Evolutionary conservation across 495 filamentous ascomycete species (phyloP).

Genomic region (Rhizodiscina lignyota): DNA sequence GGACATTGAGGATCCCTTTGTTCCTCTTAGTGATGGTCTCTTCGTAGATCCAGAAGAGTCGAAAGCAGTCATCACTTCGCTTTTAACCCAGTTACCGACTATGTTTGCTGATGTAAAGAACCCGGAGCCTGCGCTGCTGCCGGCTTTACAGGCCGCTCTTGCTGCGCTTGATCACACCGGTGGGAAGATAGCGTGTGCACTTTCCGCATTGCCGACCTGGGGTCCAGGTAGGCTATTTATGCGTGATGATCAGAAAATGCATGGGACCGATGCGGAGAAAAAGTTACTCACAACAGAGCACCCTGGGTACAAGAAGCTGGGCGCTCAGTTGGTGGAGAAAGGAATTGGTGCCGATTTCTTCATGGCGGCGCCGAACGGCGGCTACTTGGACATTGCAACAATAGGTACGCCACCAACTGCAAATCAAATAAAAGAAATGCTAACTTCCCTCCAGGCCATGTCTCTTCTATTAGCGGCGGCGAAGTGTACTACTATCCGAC

Average conservation of each 20-base stretch:
- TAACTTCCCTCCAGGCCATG: slow-evolving; percentile 35
- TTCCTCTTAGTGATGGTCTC: slow-evolving; percentile 76
- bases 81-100: slow-evolving; percentile 62
- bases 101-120: slow-evolving; percentile 78
- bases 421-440: no score
- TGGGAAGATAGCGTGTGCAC: slow-evolving; percentile 80
- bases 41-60: slow-evolving; percentile 95
- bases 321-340: slow-evolving; percentile 72
- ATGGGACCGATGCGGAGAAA: slow-evolving; percentile 77
- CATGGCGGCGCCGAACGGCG: slow-evolving; percentile 71
- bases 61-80: slow-evolving; percentile 64
- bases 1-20: slow-evolving; percentile 92
- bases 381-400: slow-evolving; percentile 88
- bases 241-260: slow-evolving; percentile 75
- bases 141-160: slow-evolving; percentile 66
- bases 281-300: slow-evolving; percentile 86
- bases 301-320: slow-evolving; percentile 63
- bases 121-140: slow-evolving; percentile 73
- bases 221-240: slow-evolving; percentile 71
- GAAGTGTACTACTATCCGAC: slow-evolving; percentile 95
- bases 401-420: slow-evolving; percentile 52
- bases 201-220: slow-evolving; percentile 72
- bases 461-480: slow-evolving; percentile 67
- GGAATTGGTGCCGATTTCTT: slow-evolving; percentile 91
- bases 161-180: slow-evolving; percentile 69